A percentile compares a stretch with the other conserved stretches of the same genome.
These are phyloP conservation scores for Pterocarpus macrocarpus DNA, from an alignment of 306 rosid genomes.

Conservation along the genomic window DNA sequence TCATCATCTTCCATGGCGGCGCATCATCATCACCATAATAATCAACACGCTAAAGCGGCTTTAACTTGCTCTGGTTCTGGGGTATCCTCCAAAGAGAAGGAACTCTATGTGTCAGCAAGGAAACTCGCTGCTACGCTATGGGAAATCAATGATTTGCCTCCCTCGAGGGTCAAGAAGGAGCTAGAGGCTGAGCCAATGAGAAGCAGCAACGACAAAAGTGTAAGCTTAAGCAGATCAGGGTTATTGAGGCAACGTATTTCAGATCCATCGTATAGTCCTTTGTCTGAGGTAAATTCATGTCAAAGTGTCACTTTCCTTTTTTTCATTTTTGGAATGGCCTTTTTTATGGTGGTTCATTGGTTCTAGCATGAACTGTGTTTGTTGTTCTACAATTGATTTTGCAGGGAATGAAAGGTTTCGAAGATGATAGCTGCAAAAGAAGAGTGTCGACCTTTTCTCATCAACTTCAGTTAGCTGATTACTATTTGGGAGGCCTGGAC, in stretches of 20 bases:
- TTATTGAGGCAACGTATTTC: slow-evolving; percentile 45
- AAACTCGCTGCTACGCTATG: slow-evolving; percentile 71
- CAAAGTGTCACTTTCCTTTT: not conserved
- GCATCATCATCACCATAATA: slow-evolving; percentile 9
- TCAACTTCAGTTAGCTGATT: not conserved
- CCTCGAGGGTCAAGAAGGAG: slow-evolving; percentile 44
- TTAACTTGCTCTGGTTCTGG: not conserved
- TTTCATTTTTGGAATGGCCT: too few relatives aligned
- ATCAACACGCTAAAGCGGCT: slow-evolving; percentile 1
- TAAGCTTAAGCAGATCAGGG: slow-evolving; percentile 25
- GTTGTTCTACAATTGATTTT: not conserved
- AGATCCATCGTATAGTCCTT: slow-evolving; percentile 60
- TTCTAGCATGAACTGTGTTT: not conserved
- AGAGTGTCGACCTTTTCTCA: not conserved
- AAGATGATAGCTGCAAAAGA: not conserved
- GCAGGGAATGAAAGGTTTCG: not conserved
- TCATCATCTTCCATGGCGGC: slow-evolving; percentile 5
- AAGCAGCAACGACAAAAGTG: slow-evolving; percentile 30
- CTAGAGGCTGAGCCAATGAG: slow-evolving; percentile 27
- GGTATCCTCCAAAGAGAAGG: slow-evolving; percentile 48
- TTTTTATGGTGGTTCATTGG: not conserved
- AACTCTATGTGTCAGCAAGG: slow-evolving; percentile 55
- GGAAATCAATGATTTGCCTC: slow-evolving; percentile 61
- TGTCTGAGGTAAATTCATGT: slow-evolving; percentile 55
- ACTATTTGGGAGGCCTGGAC: not conserved